Evolutionary conservation across 2,329 filamentous ascomycete genomes (phyloP), one percentile per base, ranked within the genome.

Genomic region (Fusarium proliferatum): DNA sequence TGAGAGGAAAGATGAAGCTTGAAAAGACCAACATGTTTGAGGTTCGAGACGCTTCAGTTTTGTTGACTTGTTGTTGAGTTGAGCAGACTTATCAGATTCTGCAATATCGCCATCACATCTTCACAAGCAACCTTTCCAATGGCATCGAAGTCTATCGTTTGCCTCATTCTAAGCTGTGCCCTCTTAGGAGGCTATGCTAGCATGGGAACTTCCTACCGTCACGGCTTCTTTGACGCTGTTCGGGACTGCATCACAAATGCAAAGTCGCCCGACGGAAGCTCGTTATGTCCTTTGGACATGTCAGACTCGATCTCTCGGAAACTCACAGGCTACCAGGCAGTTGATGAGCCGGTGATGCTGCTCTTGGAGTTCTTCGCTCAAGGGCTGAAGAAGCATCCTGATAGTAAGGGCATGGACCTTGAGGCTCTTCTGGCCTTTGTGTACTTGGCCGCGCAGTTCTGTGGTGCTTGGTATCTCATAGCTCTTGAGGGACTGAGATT

Each of bases 391-490:
- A 71, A 46, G 15, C 26, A 64, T 9, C 53, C 61, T 2, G 39
- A 43, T 1, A 11, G 21, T 2, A 38, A 66, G 6, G 49, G 53
- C 1, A 36, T 72, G 4, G 68, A 76, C 11, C 51, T 67, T 2
- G 71, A 76, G 10, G 71, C 73, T 1, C 36, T 76, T 8, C 16
- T 76, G 2, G 68, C 73, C 1, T 76, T 76, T 57, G 62, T 48
- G 2, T 76, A 76, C n/a, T 33, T 76, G 17, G 73, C 73, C 1
- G 57, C 73, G 19, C 73, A 76, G n/a, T 76, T 76, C 42, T 69
- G 73, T 13, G 73, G 73, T 13, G 73, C 71, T 13, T 76, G 73
- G 73, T 74, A 67, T 41, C 6, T 76, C 0, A 74, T 76, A 15
- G 68, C 73, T 1, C 58, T 76, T 1, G 73, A 76, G 39, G 73